phyloP scores from a whole-genome alignment of 768 basidiomycete genomes.

The Chalciporus chontae region DNA sequence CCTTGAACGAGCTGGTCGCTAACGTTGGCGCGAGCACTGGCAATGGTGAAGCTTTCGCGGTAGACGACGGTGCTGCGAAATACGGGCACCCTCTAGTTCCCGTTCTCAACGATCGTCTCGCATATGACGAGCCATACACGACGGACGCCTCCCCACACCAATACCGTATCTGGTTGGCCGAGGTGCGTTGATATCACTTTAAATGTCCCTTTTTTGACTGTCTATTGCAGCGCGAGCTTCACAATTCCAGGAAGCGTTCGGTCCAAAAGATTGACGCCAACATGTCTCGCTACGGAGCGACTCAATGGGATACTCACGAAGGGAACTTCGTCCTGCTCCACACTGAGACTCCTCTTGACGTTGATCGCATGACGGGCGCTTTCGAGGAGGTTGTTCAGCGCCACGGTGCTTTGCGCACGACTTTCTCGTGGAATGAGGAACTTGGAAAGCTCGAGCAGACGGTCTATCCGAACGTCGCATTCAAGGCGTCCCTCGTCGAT shows the following conservation, averaged over 20 bases:
- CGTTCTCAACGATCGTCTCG: slow-evolving; percentile 29
- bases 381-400: slow-evolving; percentile 26
- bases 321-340: slow-evolving; percentile 18
- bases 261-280: slow-evolving; percentile 27
- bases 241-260: slow-evolving; percentile 28
- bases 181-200: slow-evolving; percentile 3
- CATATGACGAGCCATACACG: slow-evolving; percentile 31
- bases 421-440: slow-evolving; percentile 30
- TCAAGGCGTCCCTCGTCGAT: slow-evolving; percentile 22
- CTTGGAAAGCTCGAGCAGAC: slow-evolving; percentile 29
- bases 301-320: slow-evolving; percentile 32
- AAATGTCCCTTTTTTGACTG: too few relatives aligned
- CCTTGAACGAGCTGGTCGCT: slow-evolving; percentile 24
- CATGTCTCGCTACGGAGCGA: slow-evolving; percentile 33
- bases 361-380: slow-evolving; percentile 26
- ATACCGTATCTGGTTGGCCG: slow-evolving; percentile 32
- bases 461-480: slow-evolving; percentile 26
- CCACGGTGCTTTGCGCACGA: slow-evolving; percentile 29
- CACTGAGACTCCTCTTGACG: slow-evolving; percentile 25
- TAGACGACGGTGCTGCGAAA: slow-evolving; percentile 25
- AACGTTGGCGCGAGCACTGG: slow-evolving; percentile 14
- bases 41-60: slow-evolving; percentile 1
- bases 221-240: slow-evolving; percentile 14
- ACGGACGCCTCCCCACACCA: slow-evolving; percentile 26
- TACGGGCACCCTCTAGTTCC: slow-evolving; percentile 29